These are phyloP conservation scores for Fusarium continuum DNA, from an alignment of 2,329 filamentous ascomycete species.

Conservation along the genomic window DNA sequence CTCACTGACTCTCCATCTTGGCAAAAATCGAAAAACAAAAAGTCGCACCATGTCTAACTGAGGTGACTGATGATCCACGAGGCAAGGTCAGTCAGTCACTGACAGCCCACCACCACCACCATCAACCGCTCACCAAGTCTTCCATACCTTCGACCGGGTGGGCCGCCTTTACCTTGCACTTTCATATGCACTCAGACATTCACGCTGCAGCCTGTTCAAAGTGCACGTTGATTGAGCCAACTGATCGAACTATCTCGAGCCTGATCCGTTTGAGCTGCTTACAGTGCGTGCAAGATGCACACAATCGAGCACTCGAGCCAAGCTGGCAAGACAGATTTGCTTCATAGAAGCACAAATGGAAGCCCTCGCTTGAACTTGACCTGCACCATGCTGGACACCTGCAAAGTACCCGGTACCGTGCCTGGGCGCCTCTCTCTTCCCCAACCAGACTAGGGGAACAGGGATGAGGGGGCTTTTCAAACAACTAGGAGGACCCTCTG, in stretches of 20 bases:
- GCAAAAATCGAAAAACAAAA: neutral
- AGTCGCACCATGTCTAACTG: conserved; percentile 19
- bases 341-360: conserved; percentile 19
- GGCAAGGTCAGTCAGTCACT: conserved; percentile 15
- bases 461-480: conserved; percentile 33
- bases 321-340: neutral
- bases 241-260: neutral
- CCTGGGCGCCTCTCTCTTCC: conserved; percentile 14
- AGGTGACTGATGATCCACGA: conserved; percentile 22
- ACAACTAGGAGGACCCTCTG: conserved; percentile 17
- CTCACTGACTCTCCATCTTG: neutral
- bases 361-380: too few relatives aligned
- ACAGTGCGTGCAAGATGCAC: neutral
- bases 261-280: neutral
- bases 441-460: conserved; percentile 31
- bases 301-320: too few relatives aligned
- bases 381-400: conserved; percentile 18
- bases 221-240: neutral
- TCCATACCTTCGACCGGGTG: conserved; percentile 13
- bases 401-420: conserved; percentile 30
- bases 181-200: conserved; percentile 12
- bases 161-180: conserved; percentile 24
- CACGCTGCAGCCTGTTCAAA: conserved; percentile 26
- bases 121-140: conserved; percentile 9
- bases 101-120: conserved; percentile 26